Conservation (phyloP, 2,329 filamentous ascomycete species). For the Trichoderma arundinaceum region DNA sequence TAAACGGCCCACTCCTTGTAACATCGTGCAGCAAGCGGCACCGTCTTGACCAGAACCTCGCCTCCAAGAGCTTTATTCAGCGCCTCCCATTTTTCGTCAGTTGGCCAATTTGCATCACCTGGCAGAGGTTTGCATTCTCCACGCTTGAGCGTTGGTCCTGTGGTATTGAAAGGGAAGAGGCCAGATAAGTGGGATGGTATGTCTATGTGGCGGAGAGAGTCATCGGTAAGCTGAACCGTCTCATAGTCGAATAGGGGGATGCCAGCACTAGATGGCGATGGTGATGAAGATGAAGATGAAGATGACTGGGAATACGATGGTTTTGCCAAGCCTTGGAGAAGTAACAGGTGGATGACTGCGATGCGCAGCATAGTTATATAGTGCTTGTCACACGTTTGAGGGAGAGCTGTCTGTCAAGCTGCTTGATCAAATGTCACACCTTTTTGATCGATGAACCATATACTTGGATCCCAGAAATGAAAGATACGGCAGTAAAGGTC, state of each 20-base stretch:
- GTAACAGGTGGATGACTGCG: no score
- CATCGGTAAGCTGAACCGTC: background rate
- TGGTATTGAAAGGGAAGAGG: background rate
- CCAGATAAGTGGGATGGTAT: background rate
- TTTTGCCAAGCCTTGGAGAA: no score
- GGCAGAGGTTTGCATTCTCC: constrained; percentile 1
- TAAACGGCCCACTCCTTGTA: constrained; percentile 40
- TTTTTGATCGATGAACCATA: no score
- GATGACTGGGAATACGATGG: no score
- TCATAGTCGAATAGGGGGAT: background rate
- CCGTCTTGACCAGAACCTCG: constrained; percentile 41
- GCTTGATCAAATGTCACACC: no score
- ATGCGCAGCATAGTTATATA: no score
- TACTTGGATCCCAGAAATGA: no score
- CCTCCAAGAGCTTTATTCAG: constrained; percentile 35
- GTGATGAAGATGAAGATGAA: no score
- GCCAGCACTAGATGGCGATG: background rate
- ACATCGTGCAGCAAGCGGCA: constrained; percentile 44
- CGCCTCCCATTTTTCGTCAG: background rate
- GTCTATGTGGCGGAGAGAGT: background rate
- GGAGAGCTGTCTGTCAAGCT: no score
- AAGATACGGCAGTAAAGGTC: no score
- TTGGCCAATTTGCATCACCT: constrained; percentile 1
- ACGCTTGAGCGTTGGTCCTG: background rate
- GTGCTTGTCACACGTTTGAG: no score